Evolutionary conservation across 768 basidiomycete genomes (phyloP).

Genomic region (Leucogyrophana mollusca): DNA sequence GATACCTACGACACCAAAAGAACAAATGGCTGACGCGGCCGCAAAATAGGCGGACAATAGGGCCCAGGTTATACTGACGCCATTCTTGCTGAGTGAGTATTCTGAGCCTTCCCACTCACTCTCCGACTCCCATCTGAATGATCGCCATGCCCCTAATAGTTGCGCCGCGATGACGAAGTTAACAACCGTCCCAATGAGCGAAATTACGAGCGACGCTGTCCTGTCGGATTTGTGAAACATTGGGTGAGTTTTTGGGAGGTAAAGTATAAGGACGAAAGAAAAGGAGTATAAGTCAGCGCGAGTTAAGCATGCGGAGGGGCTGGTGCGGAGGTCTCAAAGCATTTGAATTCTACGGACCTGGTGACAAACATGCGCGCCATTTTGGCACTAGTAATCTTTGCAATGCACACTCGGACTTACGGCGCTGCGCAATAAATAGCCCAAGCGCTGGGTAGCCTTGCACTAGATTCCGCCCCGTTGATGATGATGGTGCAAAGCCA

Average conservation of each 20-base stretch:
- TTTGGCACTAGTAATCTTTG: too few relatives aligned
- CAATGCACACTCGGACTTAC: too few relatives aligned
- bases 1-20: constrained; percentile 68
- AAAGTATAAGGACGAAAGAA: constrained; percentile 3
- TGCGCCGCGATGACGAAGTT: constrained; percentile 41
- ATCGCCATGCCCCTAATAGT: constrained; percentile 42
- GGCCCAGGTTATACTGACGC: constrained; percentile 52
- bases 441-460: too few relatives aligned
- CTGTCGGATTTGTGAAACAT: constrained; percentile 20
- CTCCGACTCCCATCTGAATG: constrained; percentile 45
- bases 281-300: constrained; percentile 3
- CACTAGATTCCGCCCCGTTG: too few relatives aligned
- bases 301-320: constrained; percentile 10
- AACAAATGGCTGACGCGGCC: constrained; percentile 60
- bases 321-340: neutral
- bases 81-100: constrained; percentile 40
- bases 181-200: constrained; percentile 37
- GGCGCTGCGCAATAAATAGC: too few relatives aligned
- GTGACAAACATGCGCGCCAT: constrained; percentile 10
- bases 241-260: neutral
- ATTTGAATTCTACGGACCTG: constrained; percentile 9
- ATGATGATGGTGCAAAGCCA: too few relatives aligned
- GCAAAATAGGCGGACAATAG: constrained; percentile 67
- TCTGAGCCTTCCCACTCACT: constrained; percentile 48
- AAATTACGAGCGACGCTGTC: constrained; percentile 35